Evolutionary conservation across 2,329 filamentous ascomycete species (phyloP).

Genomic region (Lecanicillium sp.): DNA sequence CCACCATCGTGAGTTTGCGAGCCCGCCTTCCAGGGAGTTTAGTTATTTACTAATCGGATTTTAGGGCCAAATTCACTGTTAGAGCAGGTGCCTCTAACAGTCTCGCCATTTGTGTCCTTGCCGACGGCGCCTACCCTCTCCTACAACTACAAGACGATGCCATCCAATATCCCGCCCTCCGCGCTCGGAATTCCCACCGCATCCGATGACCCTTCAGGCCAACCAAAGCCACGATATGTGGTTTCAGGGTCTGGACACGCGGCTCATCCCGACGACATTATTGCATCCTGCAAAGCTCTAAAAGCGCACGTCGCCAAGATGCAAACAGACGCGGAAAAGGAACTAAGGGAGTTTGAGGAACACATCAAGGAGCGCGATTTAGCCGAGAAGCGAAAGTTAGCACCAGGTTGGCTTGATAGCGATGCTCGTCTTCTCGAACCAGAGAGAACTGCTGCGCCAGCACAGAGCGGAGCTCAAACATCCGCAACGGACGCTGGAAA

Average conservation of each 20-base stretch:
- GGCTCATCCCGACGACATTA: conserved; percentile 80
- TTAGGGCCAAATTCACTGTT: conserved; percentile 76
- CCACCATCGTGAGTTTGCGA: conserved; percentile 23
- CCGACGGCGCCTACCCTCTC: conserved; percentile 85
- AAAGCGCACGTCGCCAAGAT: conserved; percentile 66
- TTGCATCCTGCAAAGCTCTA: conserved; percentile 71
- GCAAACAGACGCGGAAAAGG: conserved; percentile 57
- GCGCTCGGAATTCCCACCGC: conserved; percentile 27
- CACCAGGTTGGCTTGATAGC: conserved; percentile 75
- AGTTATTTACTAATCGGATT: background rate
- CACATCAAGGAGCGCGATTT: conserved; percentile 57
- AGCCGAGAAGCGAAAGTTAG: conserved; percentile 71
- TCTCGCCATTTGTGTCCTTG: conserved; percentile 88
- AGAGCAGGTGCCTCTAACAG: conserved; percentile 84
- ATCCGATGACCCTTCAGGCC: conserved; percentile 23
- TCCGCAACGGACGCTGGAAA: conserved; percentile 8
- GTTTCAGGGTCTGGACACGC: conserved; percentile 71
- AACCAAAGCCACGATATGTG: conserved; percentile 62
- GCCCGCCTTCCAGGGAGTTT: background rate
- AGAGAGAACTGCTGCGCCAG: conserved; percentile 36
- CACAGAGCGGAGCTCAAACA: conserved; percentile 17
- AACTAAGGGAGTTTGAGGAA: conserved; percentile 64
- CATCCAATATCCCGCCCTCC: conserved; percentile 66
- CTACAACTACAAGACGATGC: conserved; percentile 89
- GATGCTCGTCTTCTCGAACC: conserved; percentile 63